Evolutionary conservation across 805 yeast genomes (phyloP).

Genomic region (Kluyveromyces starmeri): DNA sequence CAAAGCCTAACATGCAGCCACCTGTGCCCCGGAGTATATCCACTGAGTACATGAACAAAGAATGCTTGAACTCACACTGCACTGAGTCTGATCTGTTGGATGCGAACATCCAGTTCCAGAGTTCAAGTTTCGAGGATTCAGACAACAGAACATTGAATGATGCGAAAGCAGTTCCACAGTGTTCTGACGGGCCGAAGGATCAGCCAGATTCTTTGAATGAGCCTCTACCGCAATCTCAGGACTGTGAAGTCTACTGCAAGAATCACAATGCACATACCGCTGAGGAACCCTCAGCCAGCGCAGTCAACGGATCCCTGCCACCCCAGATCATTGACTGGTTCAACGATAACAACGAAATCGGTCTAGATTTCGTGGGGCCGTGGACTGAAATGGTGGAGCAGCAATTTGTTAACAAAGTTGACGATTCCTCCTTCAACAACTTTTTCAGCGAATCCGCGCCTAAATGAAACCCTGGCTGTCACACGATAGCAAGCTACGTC

Average conservation of each 20-base stretch:
- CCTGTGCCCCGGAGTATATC: slow-evolving; percentile 19
- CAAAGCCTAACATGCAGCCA: slow-evolving; percentile 23
- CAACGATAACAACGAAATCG: slow-evolving; percentile 39
- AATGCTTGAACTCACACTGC: neutral
- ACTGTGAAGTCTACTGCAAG: neutral
- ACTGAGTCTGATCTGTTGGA: neutral
- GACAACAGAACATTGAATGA: neutral
- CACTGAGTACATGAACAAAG: neutral
- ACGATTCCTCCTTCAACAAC: slow-evolving; percentile 10
- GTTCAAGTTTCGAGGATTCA: neutral
- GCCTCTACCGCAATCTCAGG: neutral
- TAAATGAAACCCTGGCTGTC: no score
- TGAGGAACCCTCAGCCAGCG: neutral
- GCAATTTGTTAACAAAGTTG: slow-evolving; percentile 37
- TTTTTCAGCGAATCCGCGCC: slow-evolving; percentile 7
- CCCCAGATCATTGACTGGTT: slow-evolving; percentile 42
- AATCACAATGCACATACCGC: neutral
- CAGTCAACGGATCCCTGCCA: slow-evolving; percentile 7
- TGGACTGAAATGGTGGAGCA: slow-evolving; percentile 77
- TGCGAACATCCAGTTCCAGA: neutral
- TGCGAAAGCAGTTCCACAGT: neutral
- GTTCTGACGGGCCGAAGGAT: neutral
- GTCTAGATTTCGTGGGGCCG: slow-evolving; percentile 58
- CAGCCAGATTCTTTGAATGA: neutral
- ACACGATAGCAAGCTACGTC: no score